Conservation (phyloP, 1,284 basidiomycete genomes). For the Vanrija pseudolonga region DNA sequence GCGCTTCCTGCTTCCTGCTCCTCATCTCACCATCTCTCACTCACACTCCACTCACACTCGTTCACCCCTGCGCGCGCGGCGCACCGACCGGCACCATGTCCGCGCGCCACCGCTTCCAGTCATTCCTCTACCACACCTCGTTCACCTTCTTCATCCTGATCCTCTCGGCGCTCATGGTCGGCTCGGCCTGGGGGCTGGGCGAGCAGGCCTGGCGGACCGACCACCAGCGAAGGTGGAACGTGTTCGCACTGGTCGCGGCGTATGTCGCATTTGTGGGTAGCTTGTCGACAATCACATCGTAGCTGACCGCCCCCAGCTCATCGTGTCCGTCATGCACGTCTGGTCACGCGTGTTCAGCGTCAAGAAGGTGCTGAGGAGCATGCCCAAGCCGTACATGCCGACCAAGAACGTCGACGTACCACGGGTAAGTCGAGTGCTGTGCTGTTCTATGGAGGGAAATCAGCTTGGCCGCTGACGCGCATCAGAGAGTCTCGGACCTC, state of each 20-base stretch:
- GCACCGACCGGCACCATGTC: too few species aligned
- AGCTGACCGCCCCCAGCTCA: constrained; percentile 15
- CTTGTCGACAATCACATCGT: not conserved
- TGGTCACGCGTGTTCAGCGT: constrained; percentile 42
- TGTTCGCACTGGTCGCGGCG: constrained; percentile 40
- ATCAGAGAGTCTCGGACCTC: constrained; percentile 65
- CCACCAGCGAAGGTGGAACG: constrained; percentile 39
- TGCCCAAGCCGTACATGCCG: constrained; percentile 66
- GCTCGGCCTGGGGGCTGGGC: constrained; percentile 40
- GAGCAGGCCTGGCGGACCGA: constrained; percentile 42
- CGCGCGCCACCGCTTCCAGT: constrained; percentile 14
- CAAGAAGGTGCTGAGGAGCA: constrained; percentile 46
- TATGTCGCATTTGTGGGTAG: constrained; percentile 42
- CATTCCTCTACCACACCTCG: constrained; percentile 43
- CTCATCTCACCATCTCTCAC: too few species aligned
- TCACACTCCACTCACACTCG: too few species aligned
- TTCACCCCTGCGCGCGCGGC: too few species aligned
- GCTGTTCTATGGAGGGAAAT: constrained; percentile 12
- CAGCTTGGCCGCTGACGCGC: not conserved
- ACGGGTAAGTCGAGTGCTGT: too few species aligned
- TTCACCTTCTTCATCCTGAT: constrained; percentile 41
- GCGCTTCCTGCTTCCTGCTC: too few species aligned
- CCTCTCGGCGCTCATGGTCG: constrained; percentile 34
- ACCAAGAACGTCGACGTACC: constrained; percentile 65
- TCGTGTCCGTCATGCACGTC: constrained; percentile 32